A percentile compares a stretch with the other conserved stretches of the same genome.
phyloP scores from a whole-genome alignment of 208 protist species.

The Herpetomonas samuelpessoai region DNA sequence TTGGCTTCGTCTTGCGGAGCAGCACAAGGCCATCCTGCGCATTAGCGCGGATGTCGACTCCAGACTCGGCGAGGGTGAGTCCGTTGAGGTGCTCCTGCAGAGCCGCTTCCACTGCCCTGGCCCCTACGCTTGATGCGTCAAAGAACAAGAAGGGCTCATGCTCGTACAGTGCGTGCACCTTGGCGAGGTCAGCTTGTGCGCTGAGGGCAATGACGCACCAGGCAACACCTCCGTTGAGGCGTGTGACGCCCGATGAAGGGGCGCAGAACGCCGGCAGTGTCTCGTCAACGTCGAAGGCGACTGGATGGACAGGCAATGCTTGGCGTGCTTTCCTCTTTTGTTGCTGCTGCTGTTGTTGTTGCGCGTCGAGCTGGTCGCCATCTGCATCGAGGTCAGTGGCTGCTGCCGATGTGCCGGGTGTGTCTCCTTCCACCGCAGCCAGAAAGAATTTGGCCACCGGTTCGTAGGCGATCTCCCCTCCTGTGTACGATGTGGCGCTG shows the following conservation, averaged over 20 bases:
- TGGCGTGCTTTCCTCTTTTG: background rate
- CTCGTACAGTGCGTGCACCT: conserved; percentile 29
- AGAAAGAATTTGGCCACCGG: conserved; percentile 70
- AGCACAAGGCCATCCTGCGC: conserved; percentile 11
- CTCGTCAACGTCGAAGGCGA: conserved; percentile 18
- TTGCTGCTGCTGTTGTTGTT: background rate
- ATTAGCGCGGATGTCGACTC: conserved; percentile 2
- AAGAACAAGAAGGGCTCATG: conserved; percentile 77
- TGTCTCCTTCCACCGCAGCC: conserved; percentile 16
- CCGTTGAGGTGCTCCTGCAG: conserved; percentile 15
- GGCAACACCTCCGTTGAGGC: conserved; percentile 6
- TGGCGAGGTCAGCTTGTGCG: conserved; percentile 21
- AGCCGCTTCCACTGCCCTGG: conserved; percentile 5
- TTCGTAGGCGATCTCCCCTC: conserved; percentile 55
- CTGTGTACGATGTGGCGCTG: conserved; percentile 32
- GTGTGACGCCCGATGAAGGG: conserved; percentile 23
- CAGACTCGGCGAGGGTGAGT: background rate
- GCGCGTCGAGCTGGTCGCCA: background rate
- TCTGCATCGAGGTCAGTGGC: conserved; percentile 5
- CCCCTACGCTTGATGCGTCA: conserved; percentile 23
- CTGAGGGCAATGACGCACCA: conserved; percentile 53
- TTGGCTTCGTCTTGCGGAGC: conserved; percentile 28
- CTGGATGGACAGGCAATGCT: conserved; percentile 24
- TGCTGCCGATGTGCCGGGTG: background rate
- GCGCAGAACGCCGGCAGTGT: conserved; percentile 45